Base-by-base conservation (phyloP, 1,284 basidiomycete species). In the Ustilago curta region DNA sequence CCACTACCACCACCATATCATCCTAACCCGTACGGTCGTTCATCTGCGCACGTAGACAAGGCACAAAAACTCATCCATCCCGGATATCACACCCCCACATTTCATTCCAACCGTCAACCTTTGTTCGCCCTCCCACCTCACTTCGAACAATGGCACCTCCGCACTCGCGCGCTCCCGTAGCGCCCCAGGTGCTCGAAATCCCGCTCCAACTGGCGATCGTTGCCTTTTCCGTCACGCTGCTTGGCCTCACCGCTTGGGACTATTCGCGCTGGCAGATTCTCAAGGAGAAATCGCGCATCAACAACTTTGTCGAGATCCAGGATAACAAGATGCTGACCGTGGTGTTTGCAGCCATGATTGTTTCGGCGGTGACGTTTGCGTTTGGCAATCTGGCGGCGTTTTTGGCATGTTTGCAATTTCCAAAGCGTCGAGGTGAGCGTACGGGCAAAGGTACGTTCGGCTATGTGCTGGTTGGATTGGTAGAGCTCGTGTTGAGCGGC, bases 371-470 rank as follows among this genome's bases (percentile, higher is more conserved):
- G 43, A 56, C 42, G 2, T 81, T 79, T 48, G 71, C 67, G 8
- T 78, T 78, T 54, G 53, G 52, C 14, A 64, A 67, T 35, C 27
- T 81, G 7, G 74, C 71, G 1, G 59, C 77, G 0, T 52, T 79
- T 25, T 48, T 79, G 11, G 70, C 75, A 12, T 80, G 76, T 32
- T 27, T 58, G 8, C 79, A 81, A 50, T 81, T 81, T 43, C 69
- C 69, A 6, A 72, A 70, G 48, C 53, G 78, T 21, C 42, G 75
- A 1, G 79, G 79, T 35, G 78, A 81, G 55, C 43, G 78, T 9
- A 70, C 74, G 4, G 79, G 79, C 16, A 81, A 80, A 49, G 79
- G 79, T 19, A 81, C 79, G 6, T 69, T 62, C 9, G 77, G 69
- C 0, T 79, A 77, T 52, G 42, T 78, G 23, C 37, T 81, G 0